Percentiles rank a stretch among this genome's conserved stretches.
These are phyloP conservation scores for Candida arabinofermentans DNA, from an alignment of 805 yeast species.

Conservation along the genomic window DNA sequence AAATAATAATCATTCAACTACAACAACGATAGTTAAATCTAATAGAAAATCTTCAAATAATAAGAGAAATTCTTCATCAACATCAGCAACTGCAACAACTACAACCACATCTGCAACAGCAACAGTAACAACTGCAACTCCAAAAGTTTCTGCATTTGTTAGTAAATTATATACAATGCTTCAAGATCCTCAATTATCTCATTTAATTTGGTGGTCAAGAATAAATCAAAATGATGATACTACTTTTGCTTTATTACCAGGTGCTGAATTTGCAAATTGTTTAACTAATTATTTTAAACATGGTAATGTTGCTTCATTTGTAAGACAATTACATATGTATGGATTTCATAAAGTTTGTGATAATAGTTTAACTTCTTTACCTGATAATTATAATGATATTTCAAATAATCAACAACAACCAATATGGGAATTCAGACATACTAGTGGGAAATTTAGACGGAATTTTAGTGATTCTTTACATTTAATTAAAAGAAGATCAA, in stretches of 20 bases:
- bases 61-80: too few species aligned
- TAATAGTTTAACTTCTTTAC: conserved; percentile 26
- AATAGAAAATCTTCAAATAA: too few species aligned
- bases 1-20: not conserved
- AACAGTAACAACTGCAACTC: not conserved
- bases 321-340: conserved; percentile 92
- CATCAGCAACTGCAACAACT: not conserved
- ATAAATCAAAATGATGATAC: conserved; percentile 38
- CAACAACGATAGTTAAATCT: too few species aligned
- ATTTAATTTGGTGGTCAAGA: conserved; percentile 63
- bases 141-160: conserved; percentile 53
- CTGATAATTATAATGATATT: conserved; percentile 4
- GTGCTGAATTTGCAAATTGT: conserved; percentile 56
- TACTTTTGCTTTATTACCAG: conserved; percentile 63
- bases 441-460: conserved; percentile 45
- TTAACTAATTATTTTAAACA: conserved; percentile 83
- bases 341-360: conserved; percentile 83
- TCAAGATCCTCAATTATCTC: conserved; percentile 47
- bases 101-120: not conserved
- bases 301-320: conserved; percentile 90
- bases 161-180: conserved; percentile 63
- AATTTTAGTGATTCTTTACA: conserved; percentile 42
- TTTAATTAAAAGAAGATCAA: conserved; percentile 46
- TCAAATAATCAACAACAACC: conserved; percentile 19
- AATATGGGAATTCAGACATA: conserved; percentile 56